A percentile compares a stretch with the other conserved stretches of the same genome.
Evolutionary conservation across 441 rosid genomes (phyloP).

Genomic region (Pelargonium australe): DNA sequence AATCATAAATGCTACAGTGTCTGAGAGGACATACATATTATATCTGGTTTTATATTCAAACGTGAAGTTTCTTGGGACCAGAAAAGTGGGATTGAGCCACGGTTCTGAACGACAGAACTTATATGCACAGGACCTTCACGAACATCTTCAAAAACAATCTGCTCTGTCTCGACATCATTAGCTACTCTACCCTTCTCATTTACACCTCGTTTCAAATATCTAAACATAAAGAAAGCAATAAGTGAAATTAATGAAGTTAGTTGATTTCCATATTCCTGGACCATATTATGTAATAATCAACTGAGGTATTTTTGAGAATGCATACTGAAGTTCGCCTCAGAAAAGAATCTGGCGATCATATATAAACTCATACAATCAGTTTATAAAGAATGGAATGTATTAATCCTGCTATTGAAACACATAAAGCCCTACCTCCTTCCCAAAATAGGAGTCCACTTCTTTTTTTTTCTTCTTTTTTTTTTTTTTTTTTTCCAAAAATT

Average conservation of each 20-base stretch:
- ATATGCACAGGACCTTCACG: constrained; percentile 74
- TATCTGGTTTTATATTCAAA: constrained; percentile 94
- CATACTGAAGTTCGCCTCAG: background rate
- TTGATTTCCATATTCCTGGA: constrained; percentile 5
- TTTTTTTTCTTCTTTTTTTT: too few relatives aligned
- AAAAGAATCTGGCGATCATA: background rate
- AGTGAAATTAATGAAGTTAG: background rate
- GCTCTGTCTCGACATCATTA: constrained; percentile 99
- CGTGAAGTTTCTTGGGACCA: constrained; percentile 99
- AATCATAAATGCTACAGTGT: too few relatives aligned
- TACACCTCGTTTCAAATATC: constrained; percentile 96
- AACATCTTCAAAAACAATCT: constrained; percentile 85
- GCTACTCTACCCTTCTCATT: constrained; percentile 96
- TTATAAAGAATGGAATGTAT: background rate
- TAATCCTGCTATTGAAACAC: too few relatives aligned
- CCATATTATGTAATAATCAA: constrained; percentile 2
- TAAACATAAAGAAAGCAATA: constrained; percentile 36
- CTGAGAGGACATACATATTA: constrained; percentile 46
- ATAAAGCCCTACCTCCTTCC: too few relatives aligned
- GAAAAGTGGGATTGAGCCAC: constrained; percentile 96
- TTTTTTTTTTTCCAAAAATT: background rate
- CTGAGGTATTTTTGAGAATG: background rate
- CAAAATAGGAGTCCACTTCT: too few relatives aligned
- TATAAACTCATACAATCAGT: background rate
- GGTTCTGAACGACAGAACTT: constrained; percentile 88